Percentiles rank a stretch among this genome's conserved stretches.
These are phyloP conservation scores for Zygosaccharomyces sapae DNA, from an alignment of 1,139 yeast species.

Conservation along the genomic window DNA sequence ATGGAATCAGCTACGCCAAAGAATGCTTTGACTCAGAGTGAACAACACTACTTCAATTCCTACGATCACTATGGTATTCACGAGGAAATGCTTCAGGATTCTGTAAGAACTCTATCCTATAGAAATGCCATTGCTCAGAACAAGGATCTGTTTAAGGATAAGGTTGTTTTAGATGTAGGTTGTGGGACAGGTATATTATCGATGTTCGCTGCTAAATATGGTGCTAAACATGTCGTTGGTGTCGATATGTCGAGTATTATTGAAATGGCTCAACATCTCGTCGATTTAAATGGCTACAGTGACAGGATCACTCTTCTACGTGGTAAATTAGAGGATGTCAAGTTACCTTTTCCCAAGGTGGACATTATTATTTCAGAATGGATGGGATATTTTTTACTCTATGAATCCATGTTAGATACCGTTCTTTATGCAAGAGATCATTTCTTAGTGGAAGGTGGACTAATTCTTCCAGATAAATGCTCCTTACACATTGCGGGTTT, in stretches of 20 bases:
- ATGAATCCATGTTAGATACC: slow-evolving; percentile 97
- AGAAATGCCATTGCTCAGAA: slow-evolving; percentile 91
- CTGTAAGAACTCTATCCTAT: slow-evolving; percentile 86
- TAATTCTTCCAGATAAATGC: slow-evolving; percentile 94
- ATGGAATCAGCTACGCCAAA: slow-evolving; percentile 41
- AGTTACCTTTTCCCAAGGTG: slow-evolving; percentile 71
- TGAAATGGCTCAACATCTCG: slow-evolving; percentile 86
- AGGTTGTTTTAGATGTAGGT: slow-evolving; percentile 95
- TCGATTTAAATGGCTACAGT: slow-evolving; percentile 74
- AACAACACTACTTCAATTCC: slow-evolving; percentile 90
- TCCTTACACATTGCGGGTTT: slow-evolving; percentile 87
- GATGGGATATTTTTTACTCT: slow-evolving; percentile 98
- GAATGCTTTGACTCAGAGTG: slow-evolving; percentile 53
- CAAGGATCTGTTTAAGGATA: slow-evolving; percentile 83
- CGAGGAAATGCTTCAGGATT: slow-evolving; percentile 97
- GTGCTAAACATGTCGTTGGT: slow-evolving; percentile 94
- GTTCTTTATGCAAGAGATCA: slow-evolving; percentile 91
- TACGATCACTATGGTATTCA: slow-evolving; percentile 98
- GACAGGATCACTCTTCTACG: slow-evolving; percentile 85
- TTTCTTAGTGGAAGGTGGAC: slow-evolving; percentile 80
- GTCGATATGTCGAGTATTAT: slow-evolving; percentile 97
- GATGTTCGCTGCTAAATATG: slow-evolving; percentile 98
- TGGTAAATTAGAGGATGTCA: slow-evolving; percentile 94
- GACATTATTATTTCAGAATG: slow-evolving; percentile 97
- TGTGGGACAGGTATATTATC: slow-evolving; percentile 97